phyloP scores from a whole-genome alignment of 495 filamentous ascomycete genomes.

The Rhizodiscina lignyota region DNA sequence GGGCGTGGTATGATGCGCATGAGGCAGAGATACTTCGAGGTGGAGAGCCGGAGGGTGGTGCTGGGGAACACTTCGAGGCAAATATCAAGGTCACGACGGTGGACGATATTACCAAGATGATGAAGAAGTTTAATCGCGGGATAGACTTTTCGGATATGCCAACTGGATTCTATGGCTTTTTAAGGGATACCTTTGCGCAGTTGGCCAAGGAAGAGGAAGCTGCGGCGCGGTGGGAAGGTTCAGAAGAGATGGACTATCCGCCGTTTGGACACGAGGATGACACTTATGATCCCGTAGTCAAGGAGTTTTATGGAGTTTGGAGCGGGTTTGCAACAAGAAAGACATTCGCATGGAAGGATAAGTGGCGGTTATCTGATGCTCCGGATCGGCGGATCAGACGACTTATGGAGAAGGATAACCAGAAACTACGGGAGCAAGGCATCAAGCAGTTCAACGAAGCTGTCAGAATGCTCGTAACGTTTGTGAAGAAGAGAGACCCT shows the following conservation, averaged over 20 bases:
- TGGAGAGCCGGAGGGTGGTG: constrained; percentile 24
- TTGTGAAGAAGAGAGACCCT: constrained; percentile 86
- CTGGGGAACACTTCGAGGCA: constrained; percentile 36
- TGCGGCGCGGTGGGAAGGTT: constrained; percentile 50
- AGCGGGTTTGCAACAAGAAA: constrained; percentile 68
- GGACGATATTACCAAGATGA: constrained; percentile 54
- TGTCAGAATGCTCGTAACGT: constrained; percentile 71
- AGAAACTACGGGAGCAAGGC: constrained; percentile 61
- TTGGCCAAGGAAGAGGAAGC: constrained; percentile 68
- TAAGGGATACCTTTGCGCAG: constrained; percentile 57
- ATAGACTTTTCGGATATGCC: constrained; percentile 62
- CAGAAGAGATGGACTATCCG: constrained; percentile 46
- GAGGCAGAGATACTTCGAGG: constrained; percentile 64
- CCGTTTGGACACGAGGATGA: constrained; percentile 58
- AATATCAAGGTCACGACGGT: constrained; percentile 56
- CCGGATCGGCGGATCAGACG: constrained; percentile 72
- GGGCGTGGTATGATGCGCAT: constrained; percentile 95
- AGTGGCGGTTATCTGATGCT: constrained; percentile 64
- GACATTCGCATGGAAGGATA: constrained; percentile 76
- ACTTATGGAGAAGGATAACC: constrained; percentile 92
- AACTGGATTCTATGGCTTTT: constrained; percentile 64
- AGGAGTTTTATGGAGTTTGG: constrained; percentile 73
- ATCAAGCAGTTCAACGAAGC: constrained; percentile 84
- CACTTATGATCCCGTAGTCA: constrained; percentile 51
- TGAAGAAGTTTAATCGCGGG: constrained; percentile 58